Evolutionary conservation across 495 filamentous ascomycete species (phyloP).

Genomic region (Penicillium turbatum): DNA sequence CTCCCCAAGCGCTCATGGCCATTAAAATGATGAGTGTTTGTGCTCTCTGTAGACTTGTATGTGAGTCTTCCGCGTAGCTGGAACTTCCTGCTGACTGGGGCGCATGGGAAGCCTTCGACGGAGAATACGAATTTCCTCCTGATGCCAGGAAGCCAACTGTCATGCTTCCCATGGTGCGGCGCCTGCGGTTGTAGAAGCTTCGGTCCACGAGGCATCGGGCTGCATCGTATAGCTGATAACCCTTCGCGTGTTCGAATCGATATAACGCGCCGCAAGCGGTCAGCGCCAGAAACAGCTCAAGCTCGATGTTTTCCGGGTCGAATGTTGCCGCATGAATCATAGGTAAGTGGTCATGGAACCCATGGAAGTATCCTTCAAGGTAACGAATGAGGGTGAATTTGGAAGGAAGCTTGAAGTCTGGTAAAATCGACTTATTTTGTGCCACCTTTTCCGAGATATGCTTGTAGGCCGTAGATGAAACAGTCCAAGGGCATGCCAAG

Average conservation of each 20-base stretch:
- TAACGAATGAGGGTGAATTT: conserved; percentile 5
- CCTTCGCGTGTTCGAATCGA: conserved; percentile 2
- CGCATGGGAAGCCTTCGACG: not conserved
- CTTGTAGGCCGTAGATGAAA: not conserved
- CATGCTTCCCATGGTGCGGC: not conserved
- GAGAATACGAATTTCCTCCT: not conserved
- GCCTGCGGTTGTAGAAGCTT: not conserved
- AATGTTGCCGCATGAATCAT: conserved; percentile 8
- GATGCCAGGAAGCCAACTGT: not conserved
- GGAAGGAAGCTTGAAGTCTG: not conserved
- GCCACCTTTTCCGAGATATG: not conserved
- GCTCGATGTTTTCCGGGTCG: not conserved
- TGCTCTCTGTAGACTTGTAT: not conserved
- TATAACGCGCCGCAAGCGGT: conserved; percentile 8
- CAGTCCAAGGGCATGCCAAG: not conserved
- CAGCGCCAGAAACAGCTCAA: conserved; percentile 2
- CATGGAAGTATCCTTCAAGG: conserved; percentile 9
- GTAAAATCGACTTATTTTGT: not conserved
- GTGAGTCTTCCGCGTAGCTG: not conserved
- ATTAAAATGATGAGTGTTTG: conserved; percentile 10
- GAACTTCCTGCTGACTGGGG: not conserved
- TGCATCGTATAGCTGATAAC: not conserved
- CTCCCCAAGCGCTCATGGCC: conserved; percentile 7
- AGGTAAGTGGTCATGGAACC: conserved; percentile 9
- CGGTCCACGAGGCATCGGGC: not conserved